Conservation (phyloP, 148 eudicot genomes). For the Cornus suecica region DNA sequence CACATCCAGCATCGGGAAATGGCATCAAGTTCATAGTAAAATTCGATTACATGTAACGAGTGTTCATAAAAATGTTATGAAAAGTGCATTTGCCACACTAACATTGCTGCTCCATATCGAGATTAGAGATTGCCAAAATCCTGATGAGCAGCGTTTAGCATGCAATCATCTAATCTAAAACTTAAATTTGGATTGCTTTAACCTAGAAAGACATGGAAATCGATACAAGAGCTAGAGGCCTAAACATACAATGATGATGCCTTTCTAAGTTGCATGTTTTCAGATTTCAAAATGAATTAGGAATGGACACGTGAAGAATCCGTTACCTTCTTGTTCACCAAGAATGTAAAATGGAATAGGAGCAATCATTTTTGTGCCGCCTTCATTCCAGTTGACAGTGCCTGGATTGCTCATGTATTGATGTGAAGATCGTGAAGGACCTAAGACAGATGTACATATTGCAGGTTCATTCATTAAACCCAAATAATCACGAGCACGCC, state of each 20-base stretch:
- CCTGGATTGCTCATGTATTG: constrained; percentile 55
- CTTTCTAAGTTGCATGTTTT: neutral
- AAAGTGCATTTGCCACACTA: neutral
- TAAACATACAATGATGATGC: neutral
- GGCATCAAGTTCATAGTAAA: neutral
- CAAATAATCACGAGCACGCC: constrained; percentile 88
- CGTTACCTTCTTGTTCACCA: constrained; percentile 71
- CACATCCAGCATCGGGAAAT: neutral
- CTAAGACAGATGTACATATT: constrained; percentile 77
- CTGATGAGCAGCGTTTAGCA: neutral
- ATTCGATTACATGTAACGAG: neutral
- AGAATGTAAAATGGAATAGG: constrained; percentile 85
- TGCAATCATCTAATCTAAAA: neutral
- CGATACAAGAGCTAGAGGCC: neutral
- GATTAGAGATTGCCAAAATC: neutral
- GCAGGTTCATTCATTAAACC: constrained; percentile 95
- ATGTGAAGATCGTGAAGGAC: constrained; percentile 64
- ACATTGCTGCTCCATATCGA: neutral
- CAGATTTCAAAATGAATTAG: neutral
- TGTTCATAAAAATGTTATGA: neutral
- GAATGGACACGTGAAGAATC: neutral
- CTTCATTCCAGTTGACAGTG: constrained; percentile 80
- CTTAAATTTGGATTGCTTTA: neutral
- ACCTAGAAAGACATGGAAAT: neutral
- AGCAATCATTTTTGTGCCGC: constrained; percentile 66